phyloP scores from a whole-genome alignment of 2,329 filamentous ascomycete genomes.

The Sphaerulina musiva region DNA sequence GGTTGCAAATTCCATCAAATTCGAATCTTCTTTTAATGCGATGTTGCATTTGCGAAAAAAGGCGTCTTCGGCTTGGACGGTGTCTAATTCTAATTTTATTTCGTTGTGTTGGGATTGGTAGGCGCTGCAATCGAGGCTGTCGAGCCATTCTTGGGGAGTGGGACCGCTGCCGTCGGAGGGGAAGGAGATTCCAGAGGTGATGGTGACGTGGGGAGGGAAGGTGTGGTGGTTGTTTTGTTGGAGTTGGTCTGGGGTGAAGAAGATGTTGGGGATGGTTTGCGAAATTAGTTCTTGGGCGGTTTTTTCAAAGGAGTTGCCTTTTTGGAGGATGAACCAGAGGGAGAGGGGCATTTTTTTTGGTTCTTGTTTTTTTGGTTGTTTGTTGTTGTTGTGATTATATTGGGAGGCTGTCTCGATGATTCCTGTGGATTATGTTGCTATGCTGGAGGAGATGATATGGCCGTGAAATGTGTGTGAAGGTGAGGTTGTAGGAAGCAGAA shows the following conservation, averaged over 20 bases:
- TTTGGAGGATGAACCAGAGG: slow-evolving; percentile 23
- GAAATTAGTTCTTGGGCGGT: slow-evolving; percentile 25
- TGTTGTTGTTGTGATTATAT: not conserved
- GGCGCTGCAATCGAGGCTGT: slow-evolving; percentile 11
- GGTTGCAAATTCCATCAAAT: slow-evolving; percentile 15
- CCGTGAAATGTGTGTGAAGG: too few species aligned
- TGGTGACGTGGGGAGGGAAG: slow-evolving; percentile 22
- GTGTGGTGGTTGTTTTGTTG: not conserved
- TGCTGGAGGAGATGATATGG: too few species aligned
- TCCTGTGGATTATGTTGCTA: too few species aligned
- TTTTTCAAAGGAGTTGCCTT: slow-evolving; percentile 20
- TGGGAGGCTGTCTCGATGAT: not conserved
- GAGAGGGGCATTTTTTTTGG: slow-evolving; percentile 12
- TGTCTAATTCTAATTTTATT: slow-evolving; percentile 22
- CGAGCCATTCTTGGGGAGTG: slow-evolving; percentile 22
- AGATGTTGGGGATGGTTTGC: slow-evolving; percentile 20
- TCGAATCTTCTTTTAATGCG: slow-evolving; percentile 17
- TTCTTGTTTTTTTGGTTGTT: not conserved
- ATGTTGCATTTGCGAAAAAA: slow-evolving; percentile 23
- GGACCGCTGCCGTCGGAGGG: too few species aligned
- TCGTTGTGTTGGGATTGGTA: slow-evolving; percentile 19
- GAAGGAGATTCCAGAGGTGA: slow-evolving; percentile 12
- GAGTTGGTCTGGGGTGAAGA: slow-evolving; percentile 14
- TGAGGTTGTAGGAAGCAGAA: too few species aligned
- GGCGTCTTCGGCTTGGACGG: slow-evolving; percentile 21